phyloP scores from a whole-genome alignment of 495 filamentous ascomycete species.

The Bombardia bombarda region DNA sequence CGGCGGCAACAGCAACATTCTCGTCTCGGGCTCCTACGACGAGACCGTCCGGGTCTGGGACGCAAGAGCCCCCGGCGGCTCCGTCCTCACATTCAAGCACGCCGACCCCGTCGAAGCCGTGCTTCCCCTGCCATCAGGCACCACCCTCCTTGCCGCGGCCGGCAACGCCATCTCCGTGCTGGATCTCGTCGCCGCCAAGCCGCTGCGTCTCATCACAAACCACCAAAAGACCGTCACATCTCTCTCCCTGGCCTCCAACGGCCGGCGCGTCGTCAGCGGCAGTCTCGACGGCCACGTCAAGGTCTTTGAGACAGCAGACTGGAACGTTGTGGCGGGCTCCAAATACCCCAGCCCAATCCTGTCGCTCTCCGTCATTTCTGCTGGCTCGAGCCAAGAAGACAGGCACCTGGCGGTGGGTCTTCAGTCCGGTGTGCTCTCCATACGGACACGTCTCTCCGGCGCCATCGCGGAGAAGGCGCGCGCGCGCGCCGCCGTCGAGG shows the following conservation, averaged over 20 bases:
- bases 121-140: slow-evolving; percentile 76
- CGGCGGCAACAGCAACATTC: slow-evolving; percentile 59
- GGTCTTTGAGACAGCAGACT: slow-evolving; percentile 81
- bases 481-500: slow-evolving; percentile 78
- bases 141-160: slow-evolving; percentile 74
- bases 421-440: slow-evolving; percentile 79
- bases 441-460: slow-evolving; percentile 79
- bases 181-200: slow-evolving; percentile 86
- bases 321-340: slow-evolving; percentile 86
- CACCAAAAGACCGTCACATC: slow-evolving; percentile 97
- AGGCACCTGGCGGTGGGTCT: slow-evolving; percentile 91
- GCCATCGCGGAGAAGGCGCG: slow-evolving; percentile 69
- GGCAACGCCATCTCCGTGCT: slow-evolving; percentile 89
- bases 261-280: slow-evolving; percentile 73
- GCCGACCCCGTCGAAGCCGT: slow-evolving; percentile 77
- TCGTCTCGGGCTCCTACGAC: slow-evolving; percentile 90
- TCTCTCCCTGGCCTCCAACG: slow-evolving; percentile 65
- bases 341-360: slow-evolving; percentile 91
- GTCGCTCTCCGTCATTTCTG: slow-evolving; percentile 63
- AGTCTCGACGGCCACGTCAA: slow-evolving; percentile 94
- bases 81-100: slow-evolving; percentile 90
- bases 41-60: slow-evolving; percentile 92
- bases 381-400: slow-evolving; percentile 64
- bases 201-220: slow-evolving; percentile 74
- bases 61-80: slow-evolving; percentile 56